phyloP scores from a whole-genome alignment of 1,284 basidiomycete species.

The Dichomitus squalens region DNA sequence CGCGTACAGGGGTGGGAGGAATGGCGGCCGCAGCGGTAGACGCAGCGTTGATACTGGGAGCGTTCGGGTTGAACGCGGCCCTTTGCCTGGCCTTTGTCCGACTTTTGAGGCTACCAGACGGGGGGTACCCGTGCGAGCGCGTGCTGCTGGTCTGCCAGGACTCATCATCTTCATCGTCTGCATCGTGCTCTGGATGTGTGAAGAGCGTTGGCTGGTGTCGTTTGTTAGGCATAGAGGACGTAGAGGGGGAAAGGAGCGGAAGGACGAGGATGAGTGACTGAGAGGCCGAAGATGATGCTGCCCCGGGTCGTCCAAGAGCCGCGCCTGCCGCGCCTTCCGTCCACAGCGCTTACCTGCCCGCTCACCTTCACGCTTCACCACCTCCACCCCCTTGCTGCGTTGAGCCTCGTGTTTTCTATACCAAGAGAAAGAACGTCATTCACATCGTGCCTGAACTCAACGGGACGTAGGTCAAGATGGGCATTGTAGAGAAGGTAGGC shows the following conservation, averaged over 20 bases:
- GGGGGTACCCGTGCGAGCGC: conserved; percentile 28
- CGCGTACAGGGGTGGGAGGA: conserved; percentile 32
- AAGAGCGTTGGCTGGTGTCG: conserved; percentile 69
- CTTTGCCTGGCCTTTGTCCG: conserved; percentile 40
- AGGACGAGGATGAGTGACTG: neutral
- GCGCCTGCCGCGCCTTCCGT: neutral
- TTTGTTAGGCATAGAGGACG: conserved; percentile 32
- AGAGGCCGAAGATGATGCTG: conserved; percentile 5
- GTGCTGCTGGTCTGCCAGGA: conserved; percentile 40
- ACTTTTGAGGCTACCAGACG: conserved; percentile 24
- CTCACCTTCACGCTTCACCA: neutral
- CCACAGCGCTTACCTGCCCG: neutral
- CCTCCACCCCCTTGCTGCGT: neutral
- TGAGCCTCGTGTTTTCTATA: neutral
- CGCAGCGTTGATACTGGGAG: conserved; percentile 31
- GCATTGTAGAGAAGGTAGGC: conserved; percentile 84
- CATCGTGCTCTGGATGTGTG: conserved; percentile 59
- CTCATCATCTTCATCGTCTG: conserved; percentile 44
- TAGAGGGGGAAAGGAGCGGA: conserved; percentile 8
- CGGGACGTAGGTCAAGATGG: conserved; percentile 56
- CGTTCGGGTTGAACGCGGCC: conserved; percentile 37
- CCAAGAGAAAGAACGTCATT: neutral
- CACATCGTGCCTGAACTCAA: neutral
- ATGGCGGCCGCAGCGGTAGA: conserved; percentile 33
- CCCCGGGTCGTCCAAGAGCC: neutral